Evolutionary conservation across 2,329 filamentous ascomycete genomes (phyloP).

Genomic region (Pezicula radicicola): DNA sequence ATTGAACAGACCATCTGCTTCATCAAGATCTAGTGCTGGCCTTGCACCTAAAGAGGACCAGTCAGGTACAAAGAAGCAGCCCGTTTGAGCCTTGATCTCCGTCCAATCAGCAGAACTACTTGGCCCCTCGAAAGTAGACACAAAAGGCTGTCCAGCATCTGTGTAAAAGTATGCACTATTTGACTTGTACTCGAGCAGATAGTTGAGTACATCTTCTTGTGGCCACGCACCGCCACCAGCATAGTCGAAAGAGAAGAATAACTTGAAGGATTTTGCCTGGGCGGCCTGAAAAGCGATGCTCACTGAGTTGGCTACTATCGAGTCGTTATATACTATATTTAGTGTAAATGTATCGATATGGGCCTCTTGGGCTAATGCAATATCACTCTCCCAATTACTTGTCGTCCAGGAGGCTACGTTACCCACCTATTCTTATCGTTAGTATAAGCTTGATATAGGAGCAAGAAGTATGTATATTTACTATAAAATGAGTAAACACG

Average conservation of each 20-base stretch:
- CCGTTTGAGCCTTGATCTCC: slow-evolving; percentile 30
- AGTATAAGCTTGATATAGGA: background rate
- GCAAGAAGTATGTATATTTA: slow-evolving; percentile 7
- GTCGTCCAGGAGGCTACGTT: slow-evolving; percentile 17
- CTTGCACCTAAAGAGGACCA: slow-evolving; percentile 24
- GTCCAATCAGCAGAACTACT: slow-evolving; percentile 36
- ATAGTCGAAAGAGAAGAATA: slow-evolving; percentile 43
- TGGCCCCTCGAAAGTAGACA: slow-evolving; percentile 41
- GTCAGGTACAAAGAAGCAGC: slow-evolving; percentile 39
- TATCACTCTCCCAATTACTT: slow-evolving; percentile 30
- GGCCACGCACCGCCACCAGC: slow-evolving; percentile 26
- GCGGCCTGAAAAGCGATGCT: slow-evolving; percentile 28
- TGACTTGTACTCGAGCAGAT: slow-evolving; percentile 23
- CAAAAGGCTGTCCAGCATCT: slow-evolving; percentile 29
- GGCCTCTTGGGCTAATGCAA: slow-evolving; percentile 31
- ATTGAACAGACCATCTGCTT: slow-evolving; percentile 29
- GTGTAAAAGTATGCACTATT: slow-evolving; percentile 25
- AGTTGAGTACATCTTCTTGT: slow-evolving; percentile 19
- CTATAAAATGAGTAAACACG: slow-evolving; percentile 27
- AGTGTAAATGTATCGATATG: slow-evolving; percentile 38
- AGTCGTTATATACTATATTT: slow-evolving; percentile 24
- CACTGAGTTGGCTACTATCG: slow-evolving; percentile 24
- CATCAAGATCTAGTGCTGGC: slow-evolving; percentile 6
- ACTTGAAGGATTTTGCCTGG: slow-evolving; percentile 29
- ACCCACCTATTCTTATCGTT: slow-evolving; percentile 19